These are phyloP conservation scores for Russula vinacea DNA, from an alignment of 768 basidiomycete genomes.

Conservation along the genomic window DNA sequence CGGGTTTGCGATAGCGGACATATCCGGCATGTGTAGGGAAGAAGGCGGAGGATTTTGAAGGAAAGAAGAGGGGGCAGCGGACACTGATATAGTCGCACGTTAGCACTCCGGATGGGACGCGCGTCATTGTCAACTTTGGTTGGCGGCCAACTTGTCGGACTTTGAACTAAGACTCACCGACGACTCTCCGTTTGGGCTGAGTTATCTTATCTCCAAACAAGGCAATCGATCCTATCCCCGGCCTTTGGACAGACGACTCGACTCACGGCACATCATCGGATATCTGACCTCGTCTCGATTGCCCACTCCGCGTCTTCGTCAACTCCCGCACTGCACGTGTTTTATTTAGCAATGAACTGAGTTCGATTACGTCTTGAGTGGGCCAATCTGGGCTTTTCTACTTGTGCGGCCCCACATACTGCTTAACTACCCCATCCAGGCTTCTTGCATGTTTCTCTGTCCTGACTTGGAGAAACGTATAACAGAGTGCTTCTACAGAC, in stretches of 20 bases:
- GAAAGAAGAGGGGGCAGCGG: neutral
- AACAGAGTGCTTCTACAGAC: neutral
- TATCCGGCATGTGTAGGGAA: conserved; percentile 23
- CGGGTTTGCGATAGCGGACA: conserved; percentile 32
- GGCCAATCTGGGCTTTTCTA: neutral
- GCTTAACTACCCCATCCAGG: neutral
- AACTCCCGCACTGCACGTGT: too few species aligned
- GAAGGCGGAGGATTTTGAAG: neutral
- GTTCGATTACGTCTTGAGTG: conserved; percentile 12
- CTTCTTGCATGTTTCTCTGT: neutral
- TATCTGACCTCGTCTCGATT: conserved; percentile 1
- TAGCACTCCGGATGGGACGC: conserved; percentile 12
- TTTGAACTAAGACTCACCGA: conserved; percentile 14
- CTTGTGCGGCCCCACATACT: neutral
- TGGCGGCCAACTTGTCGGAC: neutral
- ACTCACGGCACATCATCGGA: neutral
- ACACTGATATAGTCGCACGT: conserved; percentile 14
- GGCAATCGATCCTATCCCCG: neutral
- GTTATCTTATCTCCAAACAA: conserved; percentile 22
- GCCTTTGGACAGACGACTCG: neutral
- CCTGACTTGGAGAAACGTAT: neutral
- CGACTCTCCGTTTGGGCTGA: conserved; percentile 4
- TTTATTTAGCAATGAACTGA: conserved; percentile 7
- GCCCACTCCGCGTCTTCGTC: too few species aligned
- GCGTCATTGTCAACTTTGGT: conserved; percentile 16